A percentile compares a stretch with the other conserved stretches of the same genome.
Evolutionary conservation across 805 yeast genomes (phyloP).

Genomic region (Clavispora carvajalis): DNA sequence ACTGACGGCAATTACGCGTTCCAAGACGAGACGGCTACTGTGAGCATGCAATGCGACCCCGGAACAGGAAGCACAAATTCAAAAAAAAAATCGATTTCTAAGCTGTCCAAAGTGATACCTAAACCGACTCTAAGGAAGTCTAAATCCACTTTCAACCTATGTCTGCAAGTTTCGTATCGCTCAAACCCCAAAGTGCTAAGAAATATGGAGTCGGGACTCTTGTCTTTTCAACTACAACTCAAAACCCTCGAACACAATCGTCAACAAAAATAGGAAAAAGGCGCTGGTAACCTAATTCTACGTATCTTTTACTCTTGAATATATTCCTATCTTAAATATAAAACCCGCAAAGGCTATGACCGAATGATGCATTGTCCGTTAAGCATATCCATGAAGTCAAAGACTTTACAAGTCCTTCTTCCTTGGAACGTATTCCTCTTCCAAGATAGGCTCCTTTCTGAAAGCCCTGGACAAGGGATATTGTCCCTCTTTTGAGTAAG

Average conservation of each 20-base stretch:
- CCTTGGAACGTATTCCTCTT: slow-evolving; percentile 39
- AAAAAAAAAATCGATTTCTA: slow-evolving; percentile 8
- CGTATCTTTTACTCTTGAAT: background rate
- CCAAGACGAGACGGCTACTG: slow-evolving; percentile 13
- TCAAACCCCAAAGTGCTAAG: slow-evolving; percentile 13
- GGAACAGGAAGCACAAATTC: background rate
- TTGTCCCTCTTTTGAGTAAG: slow-evolving; percentile 38
- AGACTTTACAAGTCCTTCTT: slow-evolving; percentile 40
- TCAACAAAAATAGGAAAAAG: background rate
- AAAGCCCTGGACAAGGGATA: slow-evolving; percentile 25
- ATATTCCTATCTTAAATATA: background rate
- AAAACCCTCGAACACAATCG: background rate
- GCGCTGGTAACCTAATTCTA: background rate
- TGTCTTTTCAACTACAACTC: slow-evolving; percentile 18
- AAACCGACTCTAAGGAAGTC: slow-evolving; percentile 6
- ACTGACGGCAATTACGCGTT: slow-evolving; percentile 11
- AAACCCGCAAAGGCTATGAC: background rate
- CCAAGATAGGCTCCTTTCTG: slow-evolving; percentile 32
- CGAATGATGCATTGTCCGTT: background rate
- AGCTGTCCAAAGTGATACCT: slow-evolving; percentile 1
- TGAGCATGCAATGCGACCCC: slow-evolving; percentile 9
- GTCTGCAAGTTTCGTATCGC: slow-evolving; percentile 2
- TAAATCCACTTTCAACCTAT: slow-evolving; percentile 8
- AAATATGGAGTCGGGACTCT: slow-evolving; percentile 27
- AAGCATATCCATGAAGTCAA: too few species aligned